These are phyloP conservation scores for Melampsora americana DNA, from an alignment of 1,284 basidiomycete genomes.

Conservation along the genomic window DNA sequence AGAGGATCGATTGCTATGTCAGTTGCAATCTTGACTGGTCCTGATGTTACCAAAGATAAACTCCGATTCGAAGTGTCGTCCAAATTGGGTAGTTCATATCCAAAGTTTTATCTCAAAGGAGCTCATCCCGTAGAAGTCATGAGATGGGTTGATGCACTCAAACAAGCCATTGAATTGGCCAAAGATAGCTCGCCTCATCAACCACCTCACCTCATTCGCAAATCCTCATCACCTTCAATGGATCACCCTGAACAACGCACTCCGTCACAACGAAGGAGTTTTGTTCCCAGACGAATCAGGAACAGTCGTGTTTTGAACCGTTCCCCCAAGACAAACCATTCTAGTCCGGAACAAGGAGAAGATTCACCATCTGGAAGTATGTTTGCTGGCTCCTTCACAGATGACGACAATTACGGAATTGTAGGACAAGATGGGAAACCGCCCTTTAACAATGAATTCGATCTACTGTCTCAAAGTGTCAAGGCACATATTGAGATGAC, in stretches of 20 bases:
- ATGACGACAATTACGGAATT: slow-evolving; percentile 44
- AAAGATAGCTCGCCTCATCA: neutral
- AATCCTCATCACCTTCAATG: neutral
- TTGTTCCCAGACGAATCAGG: too few species aligned
- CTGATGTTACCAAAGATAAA: slow-evolving; percentile 59
- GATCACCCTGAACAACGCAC: slow-evolving; percentile 8
- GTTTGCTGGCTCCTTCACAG: slow-evolving; percentile 16
- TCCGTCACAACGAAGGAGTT: too few species aligned
- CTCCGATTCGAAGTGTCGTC: slow-evolving; percentile 79
- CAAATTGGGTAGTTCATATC: slow-evolving; percentile 53
- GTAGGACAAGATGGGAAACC: slow-evolving; percentile 46
- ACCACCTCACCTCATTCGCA: neutral
- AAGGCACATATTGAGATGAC: slow-evolving; percentile 77
- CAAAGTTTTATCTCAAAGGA: slow-evolving; percentile 83
- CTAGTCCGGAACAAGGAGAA: too few species aligned
- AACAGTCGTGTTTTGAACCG: too few species aligned
- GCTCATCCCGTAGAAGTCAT: slow-evolving; percentile 83
- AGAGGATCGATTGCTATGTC: slow-evolving; percentile 86
- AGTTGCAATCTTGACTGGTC: slow-evolving; percentile 63
- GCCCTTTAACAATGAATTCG: slow-evolving; percentile 67
- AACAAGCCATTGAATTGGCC: slow-evolving; percentile 64
- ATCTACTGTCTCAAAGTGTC: slow-evolving; percentile 69
- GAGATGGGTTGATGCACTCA: slow-evolving; percentile 76
- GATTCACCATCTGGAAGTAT: slow-evolving; percentile 20
- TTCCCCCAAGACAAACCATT: too few species aligned